Base-by-base conservation (phyloP, 768 basidiomycete species). In the Termitomyces sp. region DNA sequence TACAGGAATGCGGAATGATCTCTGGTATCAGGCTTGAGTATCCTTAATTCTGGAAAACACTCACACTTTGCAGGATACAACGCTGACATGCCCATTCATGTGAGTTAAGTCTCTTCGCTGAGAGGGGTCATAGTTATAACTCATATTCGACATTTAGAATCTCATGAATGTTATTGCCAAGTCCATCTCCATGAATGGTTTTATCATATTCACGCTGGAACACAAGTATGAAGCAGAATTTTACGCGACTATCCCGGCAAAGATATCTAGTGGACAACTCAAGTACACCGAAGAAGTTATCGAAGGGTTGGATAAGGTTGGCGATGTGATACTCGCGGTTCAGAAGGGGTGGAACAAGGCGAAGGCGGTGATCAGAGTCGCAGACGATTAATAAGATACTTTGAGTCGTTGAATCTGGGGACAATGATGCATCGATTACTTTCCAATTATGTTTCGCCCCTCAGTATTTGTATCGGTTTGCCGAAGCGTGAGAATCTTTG, bases 211-310 rank as follows among this genome's bases (percentile, higher is more conserved):
- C 42, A 61, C 55, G 15, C 63, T 74, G 15, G 44, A 62, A 5
- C 61, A 64, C 6, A 76, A 77, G 62, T 74, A 76, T 62, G 44
- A 54, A 8, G 67, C 70, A 4, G 71, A 68, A 9, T 84, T 84
- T 65, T 73, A 72, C 53, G 62, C 61, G 11, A 68, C 63, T 8
- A 49, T 83, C 4, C 76, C 80, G 5, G 62, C 62, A 2, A 64
- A 67, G 35, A 62, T 84, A 35, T 75, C 73, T 1, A 68, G 66
- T 4, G 79, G 82, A 3, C 70, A 79, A 61, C 56, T 83, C 50
- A 77, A 77, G 65, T 71, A 76, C 47, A 64, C 56, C 17, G 82
- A 84, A 58, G 73, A 82, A 43, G 56, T 80, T 2, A 70, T 65
- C 17, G 64, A 65, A 12, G 82, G 82, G 4, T 67, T 84, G 30